Evolutionary conservation across 495 filamentous ascomycete genomes (phyloP).

Genomic region (Daldinia bambusicola): DNA sequence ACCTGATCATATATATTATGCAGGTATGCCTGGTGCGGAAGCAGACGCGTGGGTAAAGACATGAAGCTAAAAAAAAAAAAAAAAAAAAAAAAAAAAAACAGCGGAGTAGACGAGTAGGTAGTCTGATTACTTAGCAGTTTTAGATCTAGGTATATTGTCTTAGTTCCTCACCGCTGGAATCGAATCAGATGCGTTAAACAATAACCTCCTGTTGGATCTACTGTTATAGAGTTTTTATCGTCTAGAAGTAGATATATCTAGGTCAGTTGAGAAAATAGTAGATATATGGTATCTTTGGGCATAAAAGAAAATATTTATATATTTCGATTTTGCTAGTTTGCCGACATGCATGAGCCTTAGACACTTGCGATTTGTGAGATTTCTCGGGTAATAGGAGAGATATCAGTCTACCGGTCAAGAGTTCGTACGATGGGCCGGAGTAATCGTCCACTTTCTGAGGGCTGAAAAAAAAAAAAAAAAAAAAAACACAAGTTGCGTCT

Average conservation of each 20-base stretch:
- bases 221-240: constrained; percentile 1
- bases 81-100: not conserved
- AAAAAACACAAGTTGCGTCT: not conserved
- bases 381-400: not conserved
- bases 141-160: constrained; percentile 14
- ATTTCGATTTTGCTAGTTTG: constrained; percentile 34
- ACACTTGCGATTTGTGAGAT: constrained; percentile 11
- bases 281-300: not conserved
- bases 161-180: constrained; percentile 31
- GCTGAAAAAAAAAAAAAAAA: too few relatives aligned
- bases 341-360: constrained; percentile 21
- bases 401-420: constrained; percentile 1
- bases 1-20: constrained; percentile 15
- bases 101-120: not conserved
- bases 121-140: constrained; percentile 9
- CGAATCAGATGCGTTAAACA: constrained; percentile 1
- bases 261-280: not conserved
- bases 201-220: not conserved
- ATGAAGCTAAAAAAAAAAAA: not conserved
- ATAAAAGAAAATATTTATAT: constrained; percentile 21
- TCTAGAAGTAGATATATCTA: not conserved
- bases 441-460: not conserved
- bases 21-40: not conserved
- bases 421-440: not conserved
- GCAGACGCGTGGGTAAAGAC: not conserved